These are phyloP conservation scores for Fusarium pseudoanthophilum DNA, from an alignment of 2,329 filamentous ascomycete genomes.

Conservation along the genomic window DNA sequence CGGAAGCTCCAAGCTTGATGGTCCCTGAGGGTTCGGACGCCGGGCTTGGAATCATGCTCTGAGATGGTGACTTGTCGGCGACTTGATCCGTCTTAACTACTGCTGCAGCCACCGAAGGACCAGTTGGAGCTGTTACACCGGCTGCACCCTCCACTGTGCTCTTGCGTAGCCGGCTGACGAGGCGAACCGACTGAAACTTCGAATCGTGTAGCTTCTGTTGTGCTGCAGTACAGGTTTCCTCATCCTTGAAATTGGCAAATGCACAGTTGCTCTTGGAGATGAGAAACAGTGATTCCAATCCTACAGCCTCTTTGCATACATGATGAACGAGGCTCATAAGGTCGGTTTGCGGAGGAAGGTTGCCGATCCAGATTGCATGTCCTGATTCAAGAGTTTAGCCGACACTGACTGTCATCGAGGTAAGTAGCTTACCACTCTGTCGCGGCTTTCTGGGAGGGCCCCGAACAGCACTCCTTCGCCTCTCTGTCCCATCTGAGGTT, in stretches of 20 bases:
- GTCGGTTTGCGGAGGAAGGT: slow-evolving; percentile 84
- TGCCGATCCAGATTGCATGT: slow-evolving; percentile 95
- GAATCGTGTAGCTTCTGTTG: slow-evolving; percentile 91
- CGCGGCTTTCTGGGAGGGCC: slow-evolving; percentile 57
- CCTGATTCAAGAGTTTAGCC: slow-evolving; percentile 56
- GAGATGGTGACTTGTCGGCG: slow-evolving; percentile 11
- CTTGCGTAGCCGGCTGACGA: slow-evolving; percentile 84
- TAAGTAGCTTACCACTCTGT: slow-evolving; percentile 65
- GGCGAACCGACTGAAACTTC: slow-evolving; percentile 82
- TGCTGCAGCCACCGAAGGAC: slow-evolving; percentile 59
- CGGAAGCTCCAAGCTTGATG: not conserved
- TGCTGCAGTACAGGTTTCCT: slow-evolving; percentile 77
- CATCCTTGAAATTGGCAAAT: slow-evolving; percentile 93
- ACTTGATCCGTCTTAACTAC: slow-evolving; percentile 24
- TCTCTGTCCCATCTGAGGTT: slow-evolving; percentile 34
- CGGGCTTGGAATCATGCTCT: slow-evolving; percentile 5
- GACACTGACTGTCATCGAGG: slow-evolving; percentile 15
- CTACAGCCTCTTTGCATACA: slow-evolving; percentile 81
- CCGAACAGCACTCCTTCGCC: slow-evolving; percentile 45
- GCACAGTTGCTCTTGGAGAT: slow-evolving; percentile 98
- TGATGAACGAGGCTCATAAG: slow-evolving; percentile 89
- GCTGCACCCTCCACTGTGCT: slow-evolving; percentile 59
- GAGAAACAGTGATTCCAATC: slow-evolving; percentile 89
- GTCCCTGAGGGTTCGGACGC: not conserved
- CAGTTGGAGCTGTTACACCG: slow-evolving; percentile 64